These are phyloP conservation scores for Metschnikowia chrysomelidarum DNA, from an alignment of 805 yeast species.

Conservation along the genomic window DNA sequence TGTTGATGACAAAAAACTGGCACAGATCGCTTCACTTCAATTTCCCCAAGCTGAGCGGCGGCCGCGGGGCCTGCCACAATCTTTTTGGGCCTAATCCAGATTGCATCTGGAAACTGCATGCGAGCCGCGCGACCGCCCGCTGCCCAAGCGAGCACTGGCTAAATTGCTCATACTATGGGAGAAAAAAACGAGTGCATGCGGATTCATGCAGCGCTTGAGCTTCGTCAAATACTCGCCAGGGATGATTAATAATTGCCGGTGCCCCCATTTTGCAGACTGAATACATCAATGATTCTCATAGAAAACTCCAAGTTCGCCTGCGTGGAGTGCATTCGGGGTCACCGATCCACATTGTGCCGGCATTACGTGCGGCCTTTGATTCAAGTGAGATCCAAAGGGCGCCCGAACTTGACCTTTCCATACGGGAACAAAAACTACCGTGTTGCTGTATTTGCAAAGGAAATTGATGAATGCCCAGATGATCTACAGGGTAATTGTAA, in stretches of 20 bases:
- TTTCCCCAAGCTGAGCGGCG: no score
- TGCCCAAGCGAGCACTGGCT: slow-evolving; percentile 1
- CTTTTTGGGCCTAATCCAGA: no score
- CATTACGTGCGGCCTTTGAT: slow-evolving; percentile 79
- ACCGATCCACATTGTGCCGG: slow-evolving; percentile 80
- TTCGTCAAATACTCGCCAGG: no score
- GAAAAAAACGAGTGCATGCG: no score
- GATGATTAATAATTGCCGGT: neutral
- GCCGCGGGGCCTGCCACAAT: no score
- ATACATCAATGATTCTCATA: slow-evolving; percentile 63
- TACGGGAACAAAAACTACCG: slow-evolving; percentile 50
- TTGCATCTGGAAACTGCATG: slow-evolving; percentile 9
- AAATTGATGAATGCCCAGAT: slow-evolving; percentile 19
- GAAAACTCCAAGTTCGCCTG: slow-evolving; percentile 83
- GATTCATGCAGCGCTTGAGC: no score
- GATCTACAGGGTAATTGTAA: slow-evolving; percentile 11
- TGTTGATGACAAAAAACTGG: no score
- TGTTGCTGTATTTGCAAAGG: slow-evolving; percentile 57
- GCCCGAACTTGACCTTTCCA: slow-evolving; percentile 62
- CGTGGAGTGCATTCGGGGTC: slow-evolving; percentile 87
- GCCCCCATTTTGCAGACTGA: neutral
- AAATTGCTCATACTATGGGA: slow-evolving; percentile 14
- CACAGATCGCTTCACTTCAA: no score
- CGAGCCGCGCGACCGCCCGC: slow-evolving; percentile 8
- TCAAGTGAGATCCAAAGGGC: slow-evolving; percentile 85